These are phyloP conservation scores for Mycena maculata DNA, from an alignment of 768 basidiomycete genomes.

Conservation along the genomic window DNA sequence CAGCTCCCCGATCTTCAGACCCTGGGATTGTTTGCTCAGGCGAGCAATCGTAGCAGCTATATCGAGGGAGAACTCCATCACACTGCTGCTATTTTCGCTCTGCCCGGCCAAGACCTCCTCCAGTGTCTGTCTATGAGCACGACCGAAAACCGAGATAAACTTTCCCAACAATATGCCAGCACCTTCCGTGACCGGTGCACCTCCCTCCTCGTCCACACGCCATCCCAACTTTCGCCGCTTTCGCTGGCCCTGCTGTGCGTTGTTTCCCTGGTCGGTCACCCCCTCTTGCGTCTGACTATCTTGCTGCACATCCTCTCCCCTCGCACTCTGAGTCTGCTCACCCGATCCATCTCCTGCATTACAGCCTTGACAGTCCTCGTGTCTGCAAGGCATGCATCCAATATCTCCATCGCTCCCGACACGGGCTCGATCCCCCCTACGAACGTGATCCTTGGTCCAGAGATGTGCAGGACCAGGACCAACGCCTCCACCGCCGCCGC, in stretches of 20 bases:
- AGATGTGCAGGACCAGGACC: not conserved
- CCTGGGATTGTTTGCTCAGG: not conserved
- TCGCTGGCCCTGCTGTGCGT: not conserved
- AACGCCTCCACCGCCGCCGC: not conserved
- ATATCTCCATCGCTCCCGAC: not conserved
- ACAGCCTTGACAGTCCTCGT: not conserved
- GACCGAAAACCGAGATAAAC: not conserved
- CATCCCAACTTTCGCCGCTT: not conserved
- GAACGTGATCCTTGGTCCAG: not conserved
- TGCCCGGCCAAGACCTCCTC: not conserved
- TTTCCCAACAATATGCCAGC: not conserved
- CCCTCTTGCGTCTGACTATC: not conserved
- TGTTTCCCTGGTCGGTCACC: not conserved
- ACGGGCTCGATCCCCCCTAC: not conserved
- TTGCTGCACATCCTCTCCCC: not conserved
- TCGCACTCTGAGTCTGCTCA: too few species aligned
- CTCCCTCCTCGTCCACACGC: not conserved
- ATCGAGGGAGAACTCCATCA: not conserved
- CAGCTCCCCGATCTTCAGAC: not conserved
- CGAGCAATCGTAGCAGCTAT: not conserved
- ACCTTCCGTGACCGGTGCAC: not conserved
- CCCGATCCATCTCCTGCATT: too few species aligned
- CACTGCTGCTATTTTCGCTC: not conserved
- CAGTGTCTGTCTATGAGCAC: not conserved
- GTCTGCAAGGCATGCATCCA: not conserved